Evolutionary conservation across 2,329 filamentous ascomycete species (phyloP).

Genomic region (Hansfordia pulvinata): DNA sequence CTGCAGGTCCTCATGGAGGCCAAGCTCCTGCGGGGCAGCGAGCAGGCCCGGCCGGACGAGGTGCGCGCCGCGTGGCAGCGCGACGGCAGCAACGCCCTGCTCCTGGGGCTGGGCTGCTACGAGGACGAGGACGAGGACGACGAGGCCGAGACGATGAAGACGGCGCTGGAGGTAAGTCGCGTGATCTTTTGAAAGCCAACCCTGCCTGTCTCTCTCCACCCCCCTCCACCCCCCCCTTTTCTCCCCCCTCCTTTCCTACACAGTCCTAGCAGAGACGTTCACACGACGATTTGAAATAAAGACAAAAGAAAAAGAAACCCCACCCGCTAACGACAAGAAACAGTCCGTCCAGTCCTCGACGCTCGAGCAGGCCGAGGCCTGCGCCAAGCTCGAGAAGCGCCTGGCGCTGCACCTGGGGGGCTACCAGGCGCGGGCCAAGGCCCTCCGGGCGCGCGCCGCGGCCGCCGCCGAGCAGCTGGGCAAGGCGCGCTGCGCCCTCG

Average conservation of each 20-base stretch:
- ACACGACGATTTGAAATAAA: no score
- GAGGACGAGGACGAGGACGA: constrained; percentile 63
- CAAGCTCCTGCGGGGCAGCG: constrained; percentile 53
- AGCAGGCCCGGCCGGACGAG: constrained; percentile 29
- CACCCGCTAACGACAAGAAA: no score
- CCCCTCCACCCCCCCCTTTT: constrained; percentile 4
- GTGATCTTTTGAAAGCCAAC: constrained; percentile 6
- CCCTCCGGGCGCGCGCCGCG: constrained; percentile 63
- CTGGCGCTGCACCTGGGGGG: constrained; percentile 77
- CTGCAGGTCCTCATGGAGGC: constrained; percentile 64
- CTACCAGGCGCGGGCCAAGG: constrained; percentile 76
- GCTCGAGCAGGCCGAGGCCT: constrained; percentile 59
- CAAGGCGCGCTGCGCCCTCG: constrained; percentile 57
- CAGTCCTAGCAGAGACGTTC: no score
- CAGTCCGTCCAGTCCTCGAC: constrained; percentile 62
- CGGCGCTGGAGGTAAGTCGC: constrained; percentile 66
- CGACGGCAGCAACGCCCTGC: constrained; percentile 37
- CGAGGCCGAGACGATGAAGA: constrained; percentile 45
- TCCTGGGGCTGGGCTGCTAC: constrained; percentile 74
- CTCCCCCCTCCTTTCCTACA: no score
- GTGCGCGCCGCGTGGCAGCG: constrained; percentile 40
- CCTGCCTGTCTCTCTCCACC: no score
- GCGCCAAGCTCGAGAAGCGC: constrained; percentile 87
- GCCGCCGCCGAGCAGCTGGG: constrained; percentile 64
- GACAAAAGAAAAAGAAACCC: no score